Conservation (phyloP, 2,329 filamentous ascomycete species). For the Neonectria coccinea region DNA sequence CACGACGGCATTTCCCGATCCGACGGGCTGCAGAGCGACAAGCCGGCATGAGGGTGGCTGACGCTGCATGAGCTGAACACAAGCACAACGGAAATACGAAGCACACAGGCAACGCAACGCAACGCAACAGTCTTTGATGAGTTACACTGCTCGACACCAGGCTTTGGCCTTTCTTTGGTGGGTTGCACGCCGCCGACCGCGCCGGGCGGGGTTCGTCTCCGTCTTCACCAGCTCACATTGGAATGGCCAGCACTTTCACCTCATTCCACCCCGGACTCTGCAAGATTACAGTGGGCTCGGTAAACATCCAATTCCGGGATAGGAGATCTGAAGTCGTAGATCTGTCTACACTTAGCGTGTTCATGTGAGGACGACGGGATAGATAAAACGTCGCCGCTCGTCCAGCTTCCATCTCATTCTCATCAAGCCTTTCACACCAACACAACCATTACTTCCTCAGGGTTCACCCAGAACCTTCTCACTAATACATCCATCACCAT, state of each 20-base stretch:
- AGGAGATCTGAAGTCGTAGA: neutral
- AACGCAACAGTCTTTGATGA: neutral
- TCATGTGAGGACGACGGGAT: neutral
- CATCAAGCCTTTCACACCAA: neutral
- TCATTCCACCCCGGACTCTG: neutral
- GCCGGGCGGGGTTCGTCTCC: neutral
- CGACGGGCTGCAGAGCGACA: neutral
- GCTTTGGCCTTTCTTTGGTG: neutral
- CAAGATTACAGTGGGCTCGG: neutral
- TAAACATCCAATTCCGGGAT: neutral
- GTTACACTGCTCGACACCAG: neutral
- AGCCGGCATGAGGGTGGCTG: neutral
- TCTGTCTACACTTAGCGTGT: neutral
- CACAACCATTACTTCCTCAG: neutral
- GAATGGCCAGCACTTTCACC: neutral
- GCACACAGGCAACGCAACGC: neutral
- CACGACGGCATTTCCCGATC: neutral
- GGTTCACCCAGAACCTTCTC: neutral
- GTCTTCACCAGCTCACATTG: neutral
- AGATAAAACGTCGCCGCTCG: neutral
- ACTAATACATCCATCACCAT: conserved; percentile 7
- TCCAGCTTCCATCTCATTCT: neutral
- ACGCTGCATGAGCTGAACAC: neutral
- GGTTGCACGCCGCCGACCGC: neutral
- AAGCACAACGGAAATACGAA: neutral